These are phyloP conservation scores for Phytopythium cucurbitacearum DNA, from an alignment of 352 stramenopile species.

Conservation along the genomic window DNA sequence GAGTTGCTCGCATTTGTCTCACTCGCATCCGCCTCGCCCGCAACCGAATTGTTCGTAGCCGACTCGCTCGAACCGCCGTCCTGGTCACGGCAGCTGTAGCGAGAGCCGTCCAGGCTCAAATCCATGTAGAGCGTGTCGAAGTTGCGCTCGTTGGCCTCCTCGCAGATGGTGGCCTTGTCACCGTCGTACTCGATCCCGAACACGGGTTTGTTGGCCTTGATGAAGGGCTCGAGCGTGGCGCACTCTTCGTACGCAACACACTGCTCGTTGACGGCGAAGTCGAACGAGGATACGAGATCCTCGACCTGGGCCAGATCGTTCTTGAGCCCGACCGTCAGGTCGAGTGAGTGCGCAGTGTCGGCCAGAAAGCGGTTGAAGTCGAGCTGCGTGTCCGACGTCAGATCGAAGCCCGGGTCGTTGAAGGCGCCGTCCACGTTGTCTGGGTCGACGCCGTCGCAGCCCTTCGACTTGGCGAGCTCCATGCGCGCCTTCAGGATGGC, in stretches of 20 bases:
- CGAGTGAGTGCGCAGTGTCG: constrained; percentile 26
- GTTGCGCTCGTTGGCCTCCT: constrained; percentile 22
- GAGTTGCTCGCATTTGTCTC: no score
- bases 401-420: constrained; percentile 27
- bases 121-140: constrained; percentile 39
- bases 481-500: constrained; percentile 44
- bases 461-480: constrained; percentile 34
- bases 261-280: constrained; percentile 62
- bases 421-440: constrained; percentile 53
- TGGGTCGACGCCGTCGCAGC: constrained; percentile 49
- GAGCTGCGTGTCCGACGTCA: constrained; percentile 34
- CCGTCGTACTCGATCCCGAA: constrained; percentile 56
- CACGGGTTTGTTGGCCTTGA: constrained; percentile 46
- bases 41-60: no score
- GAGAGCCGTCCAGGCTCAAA: constrained; percentile 23
- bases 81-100: constrained; percentile 20
- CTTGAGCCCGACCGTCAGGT: constrained; percentile 47
- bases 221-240: constrained; percentile 29
- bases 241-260: constrained; percentile 51
- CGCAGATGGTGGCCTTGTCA: constrained; percentile 18
- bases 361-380: constrained; percentile 48
- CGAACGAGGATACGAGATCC: constrained; percentile 34
- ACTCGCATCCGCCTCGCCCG: no score
- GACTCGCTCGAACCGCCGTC: no score
- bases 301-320: constrained; percentile 42